Percentiles rank a stretch among this genome's conserved stretches.
Conservation (phyloP, 306 rosid genomes). For the Fragaria ananassa region DNA sequence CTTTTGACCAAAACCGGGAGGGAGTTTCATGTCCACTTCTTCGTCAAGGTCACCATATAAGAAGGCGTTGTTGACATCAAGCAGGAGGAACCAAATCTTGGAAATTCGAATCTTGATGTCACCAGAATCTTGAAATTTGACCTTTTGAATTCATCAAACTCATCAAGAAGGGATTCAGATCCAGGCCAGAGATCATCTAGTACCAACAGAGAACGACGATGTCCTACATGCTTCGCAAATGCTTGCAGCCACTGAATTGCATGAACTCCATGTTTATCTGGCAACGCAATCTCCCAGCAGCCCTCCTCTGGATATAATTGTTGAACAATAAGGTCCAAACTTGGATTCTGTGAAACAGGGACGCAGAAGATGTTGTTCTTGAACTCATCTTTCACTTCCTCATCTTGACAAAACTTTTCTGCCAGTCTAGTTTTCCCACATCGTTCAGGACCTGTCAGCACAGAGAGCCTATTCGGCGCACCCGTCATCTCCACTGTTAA, state of each 20-base stretch:
- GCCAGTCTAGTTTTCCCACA: conserved; percentile 21
- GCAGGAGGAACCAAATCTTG: not conserved
- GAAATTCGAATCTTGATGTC: conserved; percentile 4
- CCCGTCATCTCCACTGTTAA: too few species aligned
- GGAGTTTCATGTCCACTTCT: too few species aligned
- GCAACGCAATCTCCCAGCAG: not conserved
- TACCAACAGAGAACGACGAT: not conserved
- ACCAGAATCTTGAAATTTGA: conserved; percentile 1
- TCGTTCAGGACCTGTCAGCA: conserved; percentile 14
- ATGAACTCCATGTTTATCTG: not conserved
- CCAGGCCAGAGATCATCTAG: conserved; percentile 4
- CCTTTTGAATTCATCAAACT: not conserved
- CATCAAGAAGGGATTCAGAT: not conserved
- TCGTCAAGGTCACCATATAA: too few species aligned
- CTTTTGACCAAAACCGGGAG: too few species aligned
- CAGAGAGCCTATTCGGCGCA: too few species aligned
- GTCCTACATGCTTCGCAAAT: not conserved
- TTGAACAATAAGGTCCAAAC: not conserved
- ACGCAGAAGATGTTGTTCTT: conserved; percentile 3
- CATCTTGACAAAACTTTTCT: not conserved
- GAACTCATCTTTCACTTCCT: conserved; percentile 6
- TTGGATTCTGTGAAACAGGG: not conserved
- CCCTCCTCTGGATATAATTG: not conserved
- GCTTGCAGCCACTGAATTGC: not conserved
- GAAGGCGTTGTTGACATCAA: too few species aligned